Evolutionary conservation across 2,329 filamentous ascomycete genomes (phyloP).

Genomic region (Calcarisporium arbuscula): DNA sequence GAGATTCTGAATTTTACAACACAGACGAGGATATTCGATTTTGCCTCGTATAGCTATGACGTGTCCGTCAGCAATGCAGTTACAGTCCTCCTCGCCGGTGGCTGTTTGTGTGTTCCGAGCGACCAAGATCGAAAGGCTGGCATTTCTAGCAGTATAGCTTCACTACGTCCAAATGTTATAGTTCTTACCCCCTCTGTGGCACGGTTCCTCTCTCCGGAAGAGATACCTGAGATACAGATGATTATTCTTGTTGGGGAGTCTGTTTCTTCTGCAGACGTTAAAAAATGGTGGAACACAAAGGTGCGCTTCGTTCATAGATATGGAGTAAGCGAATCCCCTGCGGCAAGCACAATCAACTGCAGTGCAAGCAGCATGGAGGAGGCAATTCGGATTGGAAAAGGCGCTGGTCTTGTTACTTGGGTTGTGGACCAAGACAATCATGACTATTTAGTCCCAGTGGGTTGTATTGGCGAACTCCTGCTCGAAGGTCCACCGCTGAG

Average conservation of each 20-base stretch:
- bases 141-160: conserved; percentile 5
- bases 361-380: not conserved
- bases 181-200: conserved; percentile 10
- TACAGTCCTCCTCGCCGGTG: conserved; percentile 8
- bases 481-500: conserved; percentile 38
- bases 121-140: conserved; percentile 10
- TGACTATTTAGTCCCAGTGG: conserved; percentile 17
- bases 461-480: conserved; percentile 24
- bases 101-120: conserved; percentile 14
- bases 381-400: not conserved
- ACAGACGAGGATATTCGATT: conserved; percentile 10
- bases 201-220: conserved; percentile 7
- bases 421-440: conserved; percentile 19
- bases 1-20: not conserved
- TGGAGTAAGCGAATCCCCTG: conserved; percentile 14
- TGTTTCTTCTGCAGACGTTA: conserved; percentile 3
- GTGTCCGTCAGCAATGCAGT: conserved; percentile 8
- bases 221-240: conserved; percentile 6
- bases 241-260: conserved; percentile 13
- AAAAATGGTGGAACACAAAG: conserved; percentile 5
- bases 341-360: conserved; percentile 3
- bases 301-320: conserved; percentile 11
- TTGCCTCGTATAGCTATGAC: conserved; percentile 15
- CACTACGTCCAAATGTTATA: conserved; percentile 2
- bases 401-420: conserved; percentile 14